Conservation (phyloP, 139 green algal species). For the Parachlorella kessleri region DNA sequence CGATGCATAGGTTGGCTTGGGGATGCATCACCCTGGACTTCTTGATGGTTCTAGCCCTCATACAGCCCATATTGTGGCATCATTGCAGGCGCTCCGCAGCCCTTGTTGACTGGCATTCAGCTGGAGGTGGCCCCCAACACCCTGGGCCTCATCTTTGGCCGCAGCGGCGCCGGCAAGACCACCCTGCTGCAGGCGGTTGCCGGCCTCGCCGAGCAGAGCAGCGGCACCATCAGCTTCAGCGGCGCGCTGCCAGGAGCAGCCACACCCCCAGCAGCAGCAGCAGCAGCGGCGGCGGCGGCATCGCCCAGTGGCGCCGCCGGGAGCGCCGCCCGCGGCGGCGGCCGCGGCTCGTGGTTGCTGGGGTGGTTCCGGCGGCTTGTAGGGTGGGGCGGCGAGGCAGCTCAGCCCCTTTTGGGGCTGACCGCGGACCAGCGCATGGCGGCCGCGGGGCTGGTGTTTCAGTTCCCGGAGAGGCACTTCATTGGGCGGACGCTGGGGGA, state of each 20-base stretch:
- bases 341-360: too few species aligned
- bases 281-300: too few species aligned
- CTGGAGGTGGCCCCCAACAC: conserved; percentile 69
- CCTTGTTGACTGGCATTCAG: conserved; percentile 69
- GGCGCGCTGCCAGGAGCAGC: conserved; percentile 1
- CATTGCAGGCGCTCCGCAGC: conserved; percentile 55
- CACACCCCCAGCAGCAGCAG: too few species aligned
- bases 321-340: too few species aligned
- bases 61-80: conserved; percentile 28
- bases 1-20: too few species aligned
- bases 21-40: neutral
- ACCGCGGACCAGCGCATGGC: conserved; percentile 23
- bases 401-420: too few species aligned
- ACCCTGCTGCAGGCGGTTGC: conserved; percentile 86
- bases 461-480: conserved; percentile 97
- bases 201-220: conserved; percentile 62
- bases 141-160: conserved; percentile 84
- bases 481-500: conserved; percentile 56
- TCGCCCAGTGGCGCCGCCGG: neutral
- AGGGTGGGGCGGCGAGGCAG: neutral
- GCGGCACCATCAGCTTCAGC: conserved; percentile 44
- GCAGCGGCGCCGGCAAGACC: conserved; percentile 87
- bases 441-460: conserved; percentile 89
- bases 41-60: neutral
- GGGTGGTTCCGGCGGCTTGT: too few species aligned